Evolutionary conservation across 805 yeast genomes (phyloP).

Genomic region (Candida mattraensis): DNA sequence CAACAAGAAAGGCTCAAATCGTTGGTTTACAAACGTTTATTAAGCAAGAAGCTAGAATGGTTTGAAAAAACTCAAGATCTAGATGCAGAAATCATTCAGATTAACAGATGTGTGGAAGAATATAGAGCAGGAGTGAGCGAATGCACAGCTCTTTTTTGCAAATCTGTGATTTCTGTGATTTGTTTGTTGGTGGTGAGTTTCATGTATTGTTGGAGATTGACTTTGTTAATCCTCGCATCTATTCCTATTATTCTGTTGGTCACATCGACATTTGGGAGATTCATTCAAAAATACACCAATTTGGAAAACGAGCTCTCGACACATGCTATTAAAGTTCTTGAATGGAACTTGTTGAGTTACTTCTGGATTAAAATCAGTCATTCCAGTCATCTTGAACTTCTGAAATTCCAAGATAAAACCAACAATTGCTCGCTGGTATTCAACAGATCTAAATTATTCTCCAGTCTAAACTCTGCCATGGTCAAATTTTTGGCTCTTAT

Average conservation of each 20-base stretch:
- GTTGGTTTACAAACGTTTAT: conserved; percentile 42
- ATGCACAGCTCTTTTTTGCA: conserved; percentile 56
- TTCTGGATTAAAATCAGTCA: conserved; percentile 60
- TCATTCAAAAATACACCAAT: conserved; percentile 48
- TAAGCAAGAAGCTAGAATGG: conserved; percentile 56
- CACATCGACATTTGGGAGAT: conserved; percentile 50
- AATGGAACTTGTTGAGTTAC: conserved; percentile 68
- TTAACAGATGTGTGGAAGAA: conserved; percentile 75
- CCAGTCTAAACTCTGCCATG: conserved; percentile 55
- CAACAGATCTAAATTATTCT: conserved; percentile 44
- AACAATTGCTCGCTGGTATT: conserved; percentile 38
- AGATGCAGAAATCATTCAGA: conserved; percentile 63
- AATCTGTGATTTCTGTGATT: conserved; percentile 51
- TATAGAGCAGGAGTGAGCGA: conserved; percentile 67
- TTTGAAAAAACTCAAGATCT: conserved; percentile 55
- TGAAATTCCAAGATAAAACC: conserved; percentile 38
- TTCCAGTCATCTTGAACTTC: conserved; percentile 53
- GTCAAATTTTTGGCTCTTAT: conserved; percentile 57
- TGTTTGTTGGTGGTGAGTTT: conserved; percentile 66
- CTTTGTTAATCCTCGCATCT: conserved; percentile 72
- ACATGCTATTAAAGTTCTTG: conserved; percentile 56
- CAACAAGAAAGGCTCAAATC: conserved; percentile 60
- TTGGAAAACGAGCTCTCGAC: conserved; percentile 59
- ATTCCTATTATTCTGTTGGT: conserved; percentile 62
- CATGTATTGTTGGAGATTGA: conserved; percentile 80